Conservation (phyloP, 345 rosid genomes). For the Jatropha curcas region DNA sequence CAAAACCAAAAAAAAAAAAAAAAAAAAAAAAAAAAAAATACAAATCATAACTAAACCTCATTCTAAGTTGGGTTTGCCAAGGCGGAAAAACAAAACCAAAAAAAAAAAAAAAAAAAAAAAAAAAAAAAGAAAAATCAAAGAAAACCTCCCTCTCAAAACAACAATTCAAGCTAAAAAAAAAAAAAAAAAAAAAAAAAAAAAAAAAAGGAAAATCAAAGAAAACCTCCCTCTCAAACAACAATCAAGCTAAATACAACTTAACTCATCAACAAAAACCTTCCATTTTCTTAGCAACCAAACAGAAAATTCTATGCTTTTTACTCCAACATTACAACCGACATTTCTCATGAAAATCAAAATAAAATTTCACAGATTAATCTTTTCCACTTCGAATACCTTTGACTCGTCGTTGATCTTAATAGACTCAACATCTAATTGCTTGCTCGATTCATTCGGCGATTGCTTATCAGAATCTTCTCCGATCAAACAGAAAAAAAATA, state of each 20-base stretch:
- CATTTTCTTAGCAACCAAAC: conserved; percentile 26
- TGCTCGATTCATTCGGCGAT: conserved; percentile 29
- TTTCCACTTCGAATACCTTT: conserved; percentile 46
- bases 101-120: too few species aligned
- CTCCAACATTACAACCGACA: neutral
- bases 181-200: too few species aligned
- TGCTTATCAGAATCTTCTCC: conserved; percentile 55
- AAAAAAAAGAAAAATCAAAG: conserved; percentile 1
- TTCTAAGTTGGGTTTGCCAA: too few species aligned
- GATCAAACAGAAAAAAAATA: conserved; percentile 8
- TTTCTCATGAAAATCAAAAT: neutral
- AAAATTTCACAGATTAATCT: too few species aligned
- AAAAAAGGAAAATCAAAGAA: neutral
- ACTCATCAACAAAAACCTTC: too few species aligned
- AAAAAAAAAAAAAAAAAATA: too few species aligned
- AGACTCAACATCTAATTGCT: conserved; percentile 19
- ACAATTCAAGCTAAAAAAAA: conserved; percentile 4
- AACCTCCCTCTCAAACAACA: neutral
- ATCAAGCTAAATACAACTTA: conserved; percentile 6
- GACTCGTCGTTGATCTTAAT: conserved; percentile 37
- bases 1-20: too few species aligned
- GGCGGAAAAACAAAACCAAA: too few species aligned
- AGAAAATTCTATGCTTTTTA: neutral
- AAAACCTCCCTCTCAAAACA: neutral
- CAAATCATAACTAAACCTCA: too few species aligned